Base-by-base conservation (phyloP, 352 stramenopile species). In the Lagenidium giganteum region DNA sequence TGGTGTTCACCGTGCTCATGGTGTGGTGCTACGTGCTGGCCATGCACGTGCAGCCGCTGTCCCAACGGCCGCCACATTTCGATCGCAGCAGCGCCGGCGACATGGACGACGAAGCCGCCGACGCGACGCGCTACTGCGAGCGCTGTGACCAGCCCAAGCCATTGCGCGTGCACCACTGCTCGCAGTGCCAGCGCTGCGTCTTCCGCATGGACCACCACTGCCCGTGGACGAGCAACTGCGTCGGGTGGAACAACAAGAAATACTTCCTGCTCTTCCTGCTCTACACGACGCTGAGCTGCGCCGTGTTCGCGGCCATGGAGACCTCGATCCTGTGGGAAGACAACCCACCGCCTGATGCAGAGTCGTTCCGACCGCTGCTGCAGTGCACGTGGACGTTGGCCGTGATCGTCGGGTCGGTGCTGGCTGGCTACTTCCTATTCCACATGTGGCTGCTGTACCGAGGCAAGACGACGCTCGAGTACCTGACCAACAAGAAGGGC, bases 171-270 rank as follows among this genome's bases (percentile, higher is more conserved):
- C 79, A 94, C 51, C 82, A 94, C 54, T 94, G 82, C 64, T 92
- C 79, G 7, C 51, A 70, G 13, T 94, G 82, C 44, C 48, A 69
- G 16, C 58, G 58, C 48, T 94, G 82, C 35, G 62, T 94, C 11
- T 89, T 81, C 24, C 66, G 74, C n/a, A 87, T 94, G 77, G 76
- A 94, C 46, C 80, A 94, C 43, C 82, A 92, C 46, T 92, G 80
- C 36, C 79, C 82, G 42, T 94, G 79, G 82, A 89, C 70, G 4
- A 77, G 63, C 54, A 94, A 92, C 49, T 94, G 82, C 58, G 74
- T 94, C n/a, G 82, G 70, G 6, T 84, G 62, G 62, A 71, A 59
- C 56, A 94, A 89, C 60, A 90, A 94, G 45, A 92, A 89, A 61
- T 75, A 64, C 57, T 91, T 91, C 41, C 26, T 91, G 48, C 72